Conservation (phyloP, 495 filamentous ascomycete species). For the Usnea hakonensis region DNA sequence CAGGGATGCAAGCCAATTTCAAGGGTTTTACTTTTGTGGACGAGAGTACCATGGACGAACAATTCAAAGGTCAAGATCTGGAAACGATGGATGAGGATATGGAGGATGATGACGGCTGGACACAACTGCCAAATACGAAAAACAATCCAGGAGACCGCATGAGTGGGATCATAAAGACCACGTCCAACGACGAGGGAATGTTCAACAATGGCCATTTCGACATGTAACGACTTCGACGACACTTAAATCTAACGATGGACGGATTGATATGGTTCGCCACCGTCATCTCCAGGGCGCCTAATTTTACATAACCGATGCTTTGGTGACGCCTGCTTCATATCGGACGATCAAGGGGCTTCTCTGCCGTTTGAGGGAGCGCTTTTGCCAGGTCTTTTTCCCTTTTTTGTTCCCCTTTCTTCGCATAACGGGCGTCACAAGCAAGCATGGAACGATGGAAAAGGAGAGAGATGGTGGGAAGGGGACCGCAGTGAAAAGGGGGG, state of each 20-base stretch:
- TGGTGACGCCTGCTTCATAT: background rate
- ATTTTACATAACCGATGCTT: background rate
- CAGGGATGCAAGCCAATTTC: conserved; percentile 95
- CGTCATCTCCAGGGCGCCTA: background rate
- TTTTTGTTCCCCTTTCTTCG: background rate
- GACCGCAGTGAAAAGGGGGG: background rate
- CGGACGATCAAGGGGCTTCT: background rate
- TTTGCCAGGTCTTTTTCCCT: background rate
- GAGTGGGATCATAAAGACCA: conserved; percentile 64
- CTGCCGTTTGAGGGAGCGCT: background rate
- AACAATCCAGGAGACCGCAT: conserved; percentile 51
- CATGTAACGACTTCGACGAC: conserved; percentile 34
- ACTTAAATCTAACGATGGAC: background rate
- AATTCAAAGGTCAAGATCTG: conserved; percentile 56
- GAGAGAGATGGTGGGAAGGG: background rate
- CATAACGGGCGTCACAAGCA: background rate
- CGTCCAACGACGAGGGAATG: conserved; percentile 57
- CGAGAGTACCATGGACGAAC: conserved; percentile 89
- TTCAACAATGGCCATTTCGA: conserved; percentile 72
- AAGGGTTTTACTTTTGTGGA: conserved; percentile 98
- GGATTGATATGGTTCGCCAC: background rate
- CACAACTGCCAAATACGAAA: conserved; percentile 40
- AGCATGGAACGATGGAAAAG: background rate
- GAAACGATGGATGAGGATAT: conserved; percentile 71
- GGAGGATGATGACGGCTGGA: conserved; percentile 39